Percentiles rank a stretch among this genome's conserved stretches.
These are phyloP conservation scores for Ascoidea rubescens DNA, from an alignment of 805 yeast genomes.

Conservation along the genomic window DNA sequence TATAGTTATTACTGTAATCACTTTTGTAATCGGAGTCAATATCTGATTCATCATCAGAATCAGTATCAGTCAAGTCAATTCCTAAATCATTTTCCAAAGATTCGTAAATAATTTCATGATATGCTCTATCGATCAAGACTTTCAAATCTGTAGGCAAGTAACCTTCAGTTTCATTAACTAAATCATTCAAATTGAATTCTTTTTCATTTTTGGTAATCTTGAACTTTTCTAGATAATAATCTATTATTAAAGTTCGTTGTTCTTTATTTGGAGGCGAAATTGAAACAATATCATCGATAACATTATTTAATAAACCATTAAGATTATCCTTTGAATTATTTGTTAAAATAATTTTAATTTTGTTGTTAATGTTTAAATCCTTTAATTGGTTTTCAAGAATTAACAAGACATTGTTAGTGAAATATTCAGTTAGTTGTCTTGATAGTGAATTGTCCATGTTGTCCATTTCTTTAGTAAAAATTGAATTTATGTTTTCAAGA, in stretches of 20 bases:
- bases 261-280: conserved; percentile 59
- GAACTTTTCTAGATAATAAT: conserved; percentile 23
- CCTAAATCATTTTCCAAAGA: conserved; percentile 10
- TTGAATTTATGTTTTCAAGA: conserved; percentile 64
- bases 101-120: conserved; percentile 28
- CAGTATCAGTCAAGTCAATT: neutral
- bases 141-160: conserved; percentile 74
- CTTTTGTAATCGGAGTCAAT: conserved; percentile 1
- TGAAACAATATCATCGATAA: conserved; percentile 47
- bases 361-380: conserved; percentile 15
- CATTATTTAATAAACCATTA: conserved; percentile 43
- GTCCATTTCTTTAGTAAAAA: conserved; percentile 53
- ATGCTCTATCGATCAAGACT: conserved; percentile 55
- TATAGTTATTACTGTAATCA: too few species aligned
- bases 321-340: conserved; percentile 51
- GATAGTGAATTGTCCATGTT: conserved; percentile 41
- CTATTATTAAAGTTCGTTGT: conserved; percentile 35
- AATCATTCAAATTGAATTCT: conserved; percentile 31
- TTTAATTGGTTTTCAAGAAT: conserved; percentile 12
- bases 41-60: conserved; percentile 6
- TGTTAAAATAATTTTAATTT: conserved; percentile 44
- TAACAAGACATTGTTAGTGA: conserved; percentile 32
- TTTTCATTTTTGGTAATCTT: conserved; percentile 22
- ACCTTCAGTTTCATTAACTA: conserved; percentile 72
- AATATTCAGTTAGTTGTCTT: conserved; percentile 48